phyloP scores from a whole-genome alignment of 179 eudicot genomes.

The Spergularia azorica region DNA sequence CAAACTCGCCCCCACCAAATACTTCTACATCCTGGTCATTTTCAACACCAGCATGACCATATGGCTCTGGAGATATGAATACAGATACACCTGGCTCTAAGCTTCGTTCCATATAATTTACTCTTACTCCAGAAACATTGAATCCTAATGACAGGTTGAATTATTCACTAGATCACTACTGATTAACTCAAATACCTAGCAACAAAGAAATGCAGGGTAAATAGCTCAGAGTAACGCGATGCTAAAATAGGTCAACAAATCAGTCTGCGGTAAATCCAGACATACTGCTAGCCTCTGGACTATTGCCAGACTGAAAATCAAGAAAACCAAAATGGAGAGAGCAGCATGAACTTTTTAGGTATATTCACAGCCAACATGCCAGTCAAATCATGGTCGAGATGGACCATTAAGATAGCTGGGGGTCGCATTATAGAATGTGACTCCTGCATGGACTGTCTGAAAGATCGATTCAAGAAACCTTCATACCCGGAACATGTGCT shows the following conservation, averaged over 20 bases:
- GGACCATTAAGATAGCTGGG: slow-evolving; percentile 64
- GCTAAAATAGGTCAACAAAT: too few relatives aligned
- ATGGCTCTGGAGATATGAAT: slow-evolving; percentile 64
- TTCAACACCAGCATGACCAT: slow-evolving; percentile 29
- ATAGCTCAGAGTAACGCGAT: not conserved
- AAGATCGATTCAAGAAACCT: slow-evolving; percentile 89
- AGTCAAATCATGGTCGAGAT: slow-evolving; percentile 81
- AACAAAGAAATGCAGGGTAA: slow-evolving; percentile 17
- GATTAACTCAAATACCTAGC: slow-evolving; percentile 82
- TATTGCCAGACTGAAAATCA: slow-evolving; percentile 34
- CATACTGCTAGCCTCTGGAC: slow-evolving; percentile 25
- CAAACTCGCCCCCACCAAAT: slow-evolving; percentile 40
- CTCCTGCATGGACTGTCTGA: slow-evolving; percentile 61
- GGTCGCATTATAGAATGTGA: slow-evolving; percentile 55
- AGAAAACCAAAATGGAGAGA: slow-evolving; percentile 72
- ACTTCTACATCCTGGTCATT: slow-evolving; percentile 40
- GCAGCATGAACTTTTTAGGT: slow-evolving; percentile 60
- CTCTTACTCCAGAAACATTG: slow-evolving; percentile 73
- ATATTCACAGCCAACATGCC: slow-evolving; percentile 91
- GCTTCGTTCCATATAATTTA: slow-evolving; percentile 74
- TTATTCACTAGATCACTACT: slow-evolving; percentile 86
- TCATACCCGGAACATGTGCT: slow-evolving; percentile 77
- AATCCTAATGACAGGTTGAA: slow-evolving; percentile 67
- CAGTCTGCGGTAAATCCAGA: not conserved
- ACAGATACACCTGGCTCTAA: slow-evolving; percentile 70